Conservation (phyloP, 2,329 filamentous ascomycete species). For the Tetracladium maxilliforme region DNA sequence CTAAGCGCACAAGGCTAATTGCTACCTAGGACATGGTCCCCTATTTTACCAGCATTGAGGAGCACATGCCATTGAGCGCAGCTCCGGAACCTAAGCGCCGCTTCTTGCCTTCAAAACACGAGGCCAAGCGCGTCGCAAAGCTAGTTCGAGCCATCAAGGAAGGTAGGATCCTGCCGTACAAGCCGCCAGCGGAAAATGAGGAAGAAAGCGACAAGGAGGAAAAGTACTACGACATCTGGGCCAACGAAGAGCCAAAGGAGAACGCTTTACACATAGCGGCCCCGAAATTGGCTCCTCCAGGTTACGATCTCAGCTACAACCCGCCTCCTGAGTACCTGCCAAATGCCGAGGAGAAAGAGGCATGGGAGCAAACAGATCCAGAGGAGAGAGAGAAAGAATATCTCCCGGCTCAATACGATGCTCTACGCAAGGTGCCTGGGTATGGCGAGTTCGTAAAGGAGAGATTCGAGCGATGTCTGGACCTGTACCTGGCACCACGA, state of each 20-base stretch:
- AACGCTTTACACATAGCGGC: slow-evolving; percentile 92
- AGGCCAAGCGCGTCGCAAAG: slow-evolving; percentile 93
- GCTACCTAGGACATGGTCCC: slow-evolving; percentile 59
- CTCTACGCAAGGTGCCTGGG: slow-evolving; percentile 80
- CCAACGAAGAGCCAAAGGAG: slow-evolving; percentile 72
- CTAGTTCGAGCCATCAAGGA: slow-evolving; percentile 91
- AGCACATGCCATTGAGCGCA: slow-evolving; percentile 88
- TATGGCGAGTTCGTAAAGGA: slow-evolving; percentile 89
- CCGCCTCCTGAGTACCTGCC: slow-evolving; percentile 90
- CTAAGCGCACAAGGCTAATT: slow-evolving; percentile 7
- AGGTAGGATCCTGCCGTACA: slow-evolving; percentile 85
- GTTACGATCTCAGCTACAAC: slow-evolving; percentile 93
- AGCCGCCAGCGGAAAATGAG: slow-evolving; percentile 54
- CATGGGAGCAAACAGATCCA: slow-evolving; percentile 74
- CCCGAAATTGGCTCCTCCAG: slow-evolving; percentile 82
- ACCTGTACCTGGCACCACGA: slow-evolving; percentile 86
- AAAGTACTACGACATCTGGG: slow-evolving; percentile 82
- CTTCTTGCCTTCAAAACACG: slow-evolving; percentile 93
- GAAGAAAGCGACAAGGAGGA: slow-evolving; percentile 60
- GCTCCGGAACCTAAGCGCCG: slow-evolving; percentile 92
- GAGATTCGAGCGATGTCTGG: slow-evolving; percentile 86
- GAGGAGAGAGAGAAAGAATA: slow-evolving; percentile 88
- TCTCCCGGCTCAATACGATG: slow-evolving; percentile 66
- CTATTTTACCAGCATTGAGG: slow-evolving; percentile 81
- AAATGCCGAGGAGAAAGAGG: slow-evolving; percentile 65